phyloP scores from a whole-genome alignment of 2,329 filamentous ascomycete species.

The Arachnomyces sp. region DNA sequence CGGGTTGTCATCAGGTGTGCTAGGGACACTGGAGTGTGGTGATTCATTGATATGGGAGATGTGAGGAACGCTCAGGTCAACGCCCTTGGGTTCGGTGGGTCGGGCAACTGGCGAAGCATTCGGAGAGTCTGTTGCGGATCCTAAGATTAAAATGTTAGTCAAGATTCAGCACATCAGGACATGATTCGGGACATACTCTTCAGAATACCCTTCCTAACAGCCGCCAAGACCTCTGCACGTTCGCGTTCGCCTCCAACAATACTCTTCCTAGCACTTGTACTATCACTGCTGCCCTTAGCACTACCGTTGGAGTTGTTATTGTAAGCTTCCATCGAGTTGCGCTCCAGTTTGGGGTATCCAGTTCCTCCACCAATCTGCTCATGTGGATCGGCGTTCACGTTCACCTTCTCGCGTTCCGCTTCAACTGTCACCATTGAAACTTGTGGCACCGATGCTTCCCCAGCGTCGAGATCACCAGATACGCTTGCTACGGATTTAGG shows the following conservation, averaged over 20 bases:
- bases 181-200: constrained; percentile 61
- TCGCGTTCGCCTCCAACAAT: constrained; percentile 87
- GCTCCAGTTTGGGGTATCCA: constrained; percentile 76
- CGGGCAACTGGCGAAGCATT: constrained; percentile 62
- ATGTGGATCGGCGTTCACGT: constrained; percentile 60
- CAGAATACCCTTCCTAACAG: constrained; percentile 89
- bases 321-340: constrained; percentile 65
- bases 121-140: constrained; percentile 3
- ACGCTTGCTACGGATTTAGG: constrained; percentile 85
- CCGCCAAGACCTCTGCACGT: constrained; percentile 81
- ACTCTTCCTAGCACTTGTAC: constrained; percentile 64
- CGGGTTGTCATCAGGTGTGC: constrained; percentile 73
- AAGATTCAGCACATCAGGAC: background rate
- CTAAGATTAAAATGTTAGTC: constrained; percentile 8
- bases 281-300: constrained; percentile 29
- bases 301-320: constrained; percentile 13
- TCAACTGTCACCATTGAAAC: constrained; percentile 96
- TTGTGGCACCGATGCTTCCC: constrained; percentile 65
- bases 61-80: constrained; percentile 52
- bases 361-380: constrained; percentile 57
- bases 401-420: constrained; percentile 77
- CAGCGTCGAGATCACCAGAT: constrained; percentile 58
- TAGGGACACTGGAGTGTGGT: constrained; percentile 76
- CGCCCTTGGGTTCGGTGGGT: constrained; percentile 48
- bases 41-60: constrained; percentile 65